phyloP scores from a whole-genome alignment of 73 alveolate species.

The Urostyla sp. region DNA sequence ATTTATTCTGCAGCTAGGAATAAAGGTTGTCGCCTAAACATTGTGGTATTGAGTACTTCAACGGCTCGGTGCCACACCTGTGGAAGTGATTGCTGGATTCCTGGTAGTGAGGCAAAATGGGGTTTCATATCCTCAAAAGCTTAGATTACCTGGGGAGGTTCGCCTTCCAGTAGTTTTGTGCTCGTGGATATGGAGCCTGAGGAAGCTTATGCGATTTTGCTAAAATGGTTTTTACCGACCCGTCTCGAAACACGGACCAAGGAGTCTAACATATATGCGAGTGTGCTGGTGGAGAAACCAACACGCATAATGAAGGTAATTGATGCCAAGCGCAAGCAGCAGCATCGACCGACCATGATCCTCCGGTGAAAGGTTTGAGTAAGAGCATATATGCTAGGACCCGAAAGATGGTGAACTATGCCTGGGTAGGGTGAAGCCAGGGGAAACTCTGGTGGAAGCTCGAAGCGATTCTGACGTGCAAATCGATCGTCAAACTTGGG shows the following conservation, averaged over 20 bases:
- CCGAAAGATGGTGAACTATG: constrained; percentile 99
- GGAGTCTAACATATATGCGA: constrained; percentile 98
- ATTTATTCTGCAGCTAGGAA: constrained; percentile 72
- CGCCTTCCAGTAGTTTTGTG: constrained; percentile 79
- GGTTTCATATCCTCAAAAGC: constrained; percentile 87
- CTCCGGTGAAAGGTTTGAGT: constrained; percentile 86
- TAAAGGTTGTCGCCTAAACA: constrained; percentile 56
- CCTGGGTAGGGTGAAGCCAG: constrained; percentile 98
- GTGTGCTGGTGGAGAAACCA: constrained; percentile 94
- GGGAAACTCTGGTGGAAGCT: constrained; percentile 97
- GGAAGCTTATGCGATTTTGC: constrained; percentile 88
- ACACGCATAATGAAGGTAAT: constrained; percentile 89
- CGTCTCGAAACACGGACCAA: constrained; percentile 98
- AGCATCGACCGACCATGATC: constrained; percentile 93
- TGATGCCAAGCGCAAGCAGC: constrained; percentile 85
- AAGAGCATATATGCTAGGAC: constrained; percentile 97
- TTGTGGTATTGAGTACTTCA: constrained; percentile 63
- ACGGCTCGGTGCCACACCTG: constrained; percentile 69
- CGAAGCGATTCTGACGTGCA: constrained; percentile 99
- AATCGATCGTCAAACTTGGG: constrained; percentile 99
- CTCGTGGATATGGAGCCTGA: constrained; percentile 87
- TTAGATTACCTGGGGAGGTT: constrained; percentile 75
- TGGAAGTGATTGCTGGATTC: constrained; percentile 52
- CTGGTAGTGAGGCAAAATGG: constrained; percentile 86
- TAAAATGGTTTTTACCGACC: constrained; percentile 93